Base-by-base conservation (phyloP, 371 early-diverging fungal species). In the Phascolomyces articulosus region DNA sequence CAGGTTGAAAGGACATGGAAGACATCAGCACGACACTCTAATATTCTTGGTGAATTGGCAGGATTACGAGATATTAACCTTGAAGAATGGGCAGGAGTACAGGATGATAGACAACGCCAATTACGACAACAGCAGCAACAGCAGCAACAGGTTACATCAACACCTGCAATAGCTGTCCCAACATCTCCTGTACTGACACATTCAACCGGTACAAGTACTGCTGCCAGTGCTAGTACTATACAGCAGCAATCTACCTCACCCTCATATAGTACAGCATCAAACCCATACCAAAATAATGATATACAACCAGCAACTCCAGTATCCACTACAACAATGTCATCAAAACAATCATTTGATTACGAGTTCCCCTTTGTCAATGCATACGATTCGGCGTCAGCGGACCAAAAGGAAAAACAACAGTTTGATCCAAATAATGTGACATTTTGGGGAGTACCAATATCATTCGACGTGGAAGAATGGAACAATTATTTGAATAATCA, bases 41-140 rank as follows among this genome's bases (percentile, higher is more conserved):
- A 78, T 55, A 81, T 81, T 10, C 62, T 81, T 23, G 78, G 81
- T 16, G 81, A 76, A 41, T 58, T 81, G 4, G 81, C 81, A n/a
- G 81, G 81, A 13, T 55, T 81, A 58, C 64, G 81, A 31, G 81
- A 81, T 20, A 78, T 81, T 63, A 74, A 81, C 48, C 58, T 78
- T 4, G 74, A 53, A 40, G 58, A 75, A 20, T 68, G 66, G 24
- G 70, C 70, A 8, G 68, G 66, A 55, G 63, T 61, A 65, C 10
- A 28, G 21, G 51, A 51, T 10, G 51, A 51, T n/a, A 24, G 44
- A 15, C 41, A 48, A 31, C 44, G 56, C 24, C 49, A 62, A 53
- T 15, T 23, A 63, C 53, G 55, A 38, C 54, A 34, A 40, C 66
- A 47, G 27, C 57, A 63, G 40, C 56, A 44, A 40, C 66, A 47